Conservation (phyloP, 108 stramenopile genomes). For the Cyclostephanos invisitatus region DNA sequence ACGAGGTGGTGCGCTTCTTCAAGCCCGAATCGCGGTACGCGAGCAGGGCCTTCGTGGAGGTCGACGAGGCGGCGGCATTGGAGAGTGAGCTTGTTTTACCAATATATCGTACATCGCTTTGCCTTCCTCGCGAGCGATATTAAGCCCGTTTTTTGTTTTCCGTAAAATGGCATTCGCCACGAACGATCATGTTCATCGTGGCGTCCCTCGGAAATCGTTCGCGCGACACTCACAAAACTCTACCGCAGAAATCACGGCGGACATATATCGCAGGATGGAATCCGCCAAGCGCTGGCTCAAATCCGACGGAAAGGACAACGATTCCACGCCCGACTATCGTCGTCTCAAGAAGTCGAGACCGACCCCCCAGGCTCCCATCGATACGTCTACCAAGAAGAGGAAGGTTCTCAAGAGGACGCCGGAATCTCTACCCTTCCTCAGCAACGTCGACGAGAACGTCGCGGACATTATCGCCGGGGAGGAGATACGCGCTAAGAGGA, state of each 20-base stretch:
- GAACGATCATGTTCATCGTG: neutral
- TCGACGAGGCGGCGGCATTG: slow-evolving; percentile 14
- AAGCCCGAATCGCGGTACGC: neutral
- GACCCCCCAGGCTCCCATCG: neutral
- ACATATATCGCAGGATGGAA: slow-evolving; percentile 7
- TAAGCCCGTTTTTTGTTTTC: neutral
- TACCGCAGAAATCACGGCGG: slow-evolving; percentile 1
- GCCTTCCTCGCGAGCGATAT: neutral
- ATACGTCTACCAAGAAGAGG: slow-evolving; percentile 2
- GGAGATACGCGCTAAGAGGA: slow-evolving; percentile 33
- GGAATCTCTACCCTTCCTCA: slow-evolving; percentile 28
- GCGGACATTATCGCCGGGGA: slow-evolving; percentile 24
- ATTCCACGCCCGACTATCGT: neutral
- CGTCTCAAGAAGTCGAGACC: neutral
- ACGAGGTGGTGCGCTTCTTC: neutral
- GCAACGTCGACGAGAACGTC: slow-evolving; percentile 6
- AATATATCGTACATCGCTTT: too few species aligned
- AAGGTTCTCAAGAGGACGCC: slow-evolving; percentile 12
- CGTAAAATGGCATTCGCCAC: neutral
- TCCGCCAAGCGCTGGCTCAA: slow-evolving; percentile 5
- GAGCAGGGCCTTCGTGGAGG: neutral
- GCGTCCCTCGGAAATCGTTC: neutral
- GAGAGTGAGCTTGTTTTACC: slow-evolving; percentile 2
- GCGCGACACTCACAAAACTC: neutral
- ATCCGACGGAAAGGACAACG: slow-evolving; percentile 3